Evolutionary conservation across 495 filamentous ascomycete species (phyloP).

Genomic region (Cercophora scortea): DNA sequence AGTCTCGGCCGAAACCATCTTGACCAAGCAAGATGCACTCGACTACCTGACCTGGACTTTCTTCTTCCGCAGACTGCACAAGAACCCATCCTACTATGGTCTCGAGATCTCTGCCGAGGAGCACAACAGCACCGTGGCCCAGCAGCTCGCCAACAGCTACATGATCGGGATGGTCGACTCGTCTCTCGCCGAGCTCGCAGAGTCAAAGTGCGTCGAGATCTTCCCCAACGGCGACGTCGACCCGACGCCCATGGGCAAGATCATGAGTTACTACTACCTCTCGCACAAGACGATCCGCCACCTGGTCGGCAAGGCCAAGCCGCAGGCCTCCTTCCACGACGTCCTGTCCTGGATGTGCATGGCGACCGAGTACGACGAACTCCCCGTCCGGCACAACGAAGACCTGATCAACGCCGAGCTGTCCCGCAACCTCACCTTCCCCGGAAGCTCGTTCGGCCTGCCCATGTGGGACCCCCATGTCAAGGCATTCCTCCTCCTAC

Average conservation of each 20-base stretch:
- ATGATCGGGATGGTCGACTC: constrained; percentile 87
- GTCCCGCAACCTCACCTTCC: constrained; percentile 65
- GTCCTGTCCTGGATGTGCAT: constrained; percentile 86
- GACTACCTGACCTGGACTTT: constrained; percentile 99
- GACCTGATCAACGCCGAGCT: constrained; percentile 95
- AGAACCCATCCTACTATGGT: constrained; percentile 97
- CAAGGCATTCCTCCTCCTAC: constrained; percentile 88
- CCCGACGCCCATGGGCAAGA: constrained; percentile 85
- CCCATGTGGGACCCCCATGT: constrained; percentile 99
- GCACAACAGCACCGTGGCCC: constrained; percentile 80
- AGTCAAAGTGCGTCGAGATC: constrained; percentile 73
- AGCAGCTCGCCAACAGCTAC: constrained; percentile 78
- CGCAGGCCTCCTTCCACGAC: constrained; percentile 72
- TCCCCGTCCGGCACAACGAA: constrained; percentile 98
- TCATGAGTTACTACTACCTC: constrained; percentile 99
- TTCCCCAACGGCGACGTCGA: constrained; percentile 86
- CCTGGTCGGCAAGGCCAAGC: constrained; percentile 67
- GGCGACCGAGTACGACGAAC: constrained; percentile 93
- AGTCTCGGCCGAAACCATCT: constrained; percentile 84
- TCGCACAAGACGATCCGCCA: constrained; percentile 91
- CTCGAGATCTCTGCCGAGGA: constrained; percentile 91
- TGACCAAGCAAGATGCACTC: constrained; percentile 91
- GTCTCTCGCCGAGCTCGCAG: constrained; percentile 69
- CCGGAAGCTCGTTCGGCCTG: constrained; percentile 45
- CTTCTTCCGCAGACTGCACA: constrained; percentile 94